A percentile compares a stretch with the other conserved stretches of the same genome.
phyloP scores from a whole-genome alignment of 768 basidiomycete species.

The Epithele typhae region DNA sequence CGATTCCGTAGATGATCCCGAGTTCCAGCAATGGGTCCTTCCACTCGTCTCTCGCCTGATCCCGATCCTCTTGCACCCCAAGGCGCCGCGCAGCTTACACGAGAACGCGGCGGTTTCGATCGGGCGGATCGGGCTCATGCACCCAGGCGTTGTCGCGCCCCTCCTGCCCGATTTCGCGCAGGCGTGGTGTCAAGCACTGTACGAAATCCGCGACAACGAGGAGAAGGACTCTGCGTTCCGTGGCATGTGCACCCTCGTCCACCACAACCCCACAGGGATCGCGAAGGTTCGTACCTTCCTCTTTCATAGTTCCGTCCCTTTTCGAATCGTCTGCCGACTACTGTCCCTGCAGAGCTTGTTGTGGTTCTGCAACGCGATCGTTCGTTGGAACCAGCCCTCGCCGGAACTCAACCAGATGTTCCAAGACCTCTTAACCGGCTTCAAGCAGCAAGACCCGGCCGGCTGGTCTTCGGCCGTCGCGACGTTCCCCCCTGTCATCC shows the following conservation, averaged over 20 bases:
- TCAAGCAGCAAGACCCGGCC: slow-evolving; percentile 82
- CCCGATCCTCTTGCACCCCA: slow-evolving; percentile 88
- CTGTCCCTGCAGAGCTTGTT: slow-evolving; percentile 70
- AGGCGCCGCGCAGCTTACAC: slow-evolving; percentile 88
- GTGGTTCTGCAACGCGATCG: slow-evolving; percentile 98
- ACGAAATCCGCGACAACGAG: slow-evolving; percentile 98
- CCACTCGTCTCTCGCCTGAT: slow-evolving; percentile 85
- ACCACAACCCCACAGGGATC: slow-evolving; percentile 90
- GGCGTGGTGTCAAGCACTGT: slow-evolving; percentile 95
- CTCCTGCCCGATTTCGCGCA: slow-evolving; percentile 88
- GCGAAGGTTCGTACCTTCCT: slow-evolving; percentile 62
- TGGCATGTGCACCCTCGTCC: slow-evolving; percentile 93
- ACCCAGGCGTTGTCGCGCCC: slow-evolving; percentile 84
- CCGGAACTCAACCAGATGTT: slow-evolving; percentile 93
- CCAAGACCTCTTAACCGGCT: slow-evolving; percentile 80
- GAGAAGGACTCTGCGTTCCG: slow-evolving; percentile 99
- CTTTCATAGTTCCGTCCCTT: background rate
- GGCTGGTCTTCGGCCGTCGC: slow-evolving; percentile 84
- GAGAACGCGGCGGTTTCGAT: slow-evolving; percentile 99
- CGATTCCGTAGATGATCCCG: slow-evolving; percentile 64
- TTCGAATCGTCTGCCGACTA: too few relatives aligned
- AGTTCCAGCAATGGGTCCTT: slow-evolving; percentile 91
- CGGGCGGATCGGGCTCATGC: slow-evolving; percentile 92
- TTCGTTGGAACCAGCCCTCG: slow-evolving; percentile 92
- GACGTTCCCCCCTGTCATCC: slow-evolving; percentile 83